phyloP scores from a whole-genome alignment of 176 grass and related monocot species.

The Oryza rufipogon region DNA sequence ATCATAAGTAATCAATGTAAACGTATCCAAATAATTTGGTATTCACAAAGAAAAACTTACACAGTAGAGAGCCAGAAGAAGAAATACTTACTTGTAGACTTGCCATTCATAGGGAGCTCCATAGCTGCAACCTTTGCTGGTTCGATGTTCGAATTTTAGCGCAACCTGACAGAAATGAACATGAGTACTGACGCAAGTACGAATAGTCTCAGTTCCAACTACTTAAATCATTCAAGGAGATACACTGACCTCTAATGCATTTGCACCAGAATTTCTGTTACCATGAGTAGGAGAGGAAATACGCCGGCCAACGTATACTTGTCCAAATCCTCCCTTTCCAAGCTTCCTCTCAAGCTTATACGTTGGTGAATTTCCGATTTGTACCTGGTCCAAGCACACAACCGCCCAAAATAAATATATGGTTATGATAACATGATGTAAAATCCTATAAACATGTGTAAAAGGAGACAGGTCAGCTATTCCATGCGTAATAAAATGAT shows the following conservation, averaged over 20 bases:
- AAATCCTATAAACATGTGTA: slow-evolving; percentile 6
- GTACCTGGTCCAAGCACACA: slow-evolving; percentile 61
- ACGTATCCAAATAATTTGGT: slow-evolving; percentile 16
- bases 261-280: slow-evolving; percentile 64
- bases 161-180: slow-evolving; percentile 68
- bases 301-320: slow-evolving; percentile 85
- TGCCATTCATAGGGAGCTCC: slow-evolving; percentile 97
- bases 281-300: slow-evolving; percentile 55
- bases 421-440: slow-evolving; percentile 8
- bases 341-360: slow-evolving; percentile 94
- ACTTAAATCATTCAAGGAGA: slow-evolving; percentile 32
- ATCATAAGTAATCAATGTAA: slow-evolving; percentile 26
- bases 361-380: slow-evolving; percentile 74
- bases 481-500: slow-evolving; percentile 6
- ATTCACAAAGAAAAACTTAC: slow-evolving; percentile 24
- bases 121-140: slow-evolving; percentile 88
- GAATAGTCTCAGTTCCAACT: slow-evolving; percentile 27
- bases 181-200: slow-evolving; percentile 22
- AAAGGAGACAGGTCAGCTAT: neutral
- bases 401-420: neutral
- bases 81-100: slow-evolving; percentile 80
- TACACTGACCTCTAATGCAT: slow-evolving; percentile 77
- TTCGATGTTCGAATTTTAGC: slow-evolving; percentile 92
- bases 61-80: neutral
- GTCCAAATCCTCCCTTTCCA: slow-evolving; percentile 97